A percentile compares a stretch with the other conserved stretches of the same genome.
Evolutionary conservation across 2,329 filamentous ascomycete species (phyloP).

Genomic region (Raffaelea ambrosiae): DNA sequence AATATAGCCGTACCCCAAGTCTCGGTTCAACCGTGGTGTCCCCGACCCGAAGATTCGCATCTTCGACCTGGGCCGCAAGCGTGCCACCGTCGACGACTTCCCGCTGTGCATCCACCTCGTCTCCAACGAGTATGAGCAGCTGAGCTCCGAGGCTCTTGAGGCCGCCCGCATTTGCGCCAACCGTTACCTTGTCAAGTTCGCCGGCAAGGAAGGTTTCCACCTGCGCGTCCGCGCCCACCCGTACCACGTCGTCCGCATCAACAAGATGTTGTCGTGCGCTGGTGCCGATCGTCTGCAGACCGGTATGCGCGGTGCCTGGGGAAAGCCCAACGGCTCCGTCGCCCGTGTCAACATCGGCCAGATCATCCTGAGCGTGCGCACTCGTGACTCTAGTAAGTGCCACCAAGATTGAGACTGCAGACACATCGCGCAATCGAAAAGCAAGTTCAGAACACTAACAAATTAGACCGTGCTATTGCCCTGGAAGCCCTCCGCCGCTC

Average conservation of each 20-base stretch:
- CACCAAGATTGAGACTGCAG: too few species aligned
- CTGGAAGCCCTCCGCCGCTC: conserved; percentile 98
- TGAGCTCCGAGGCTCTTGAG: conserved; percentile 98
- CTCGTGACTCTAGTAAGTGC: conserved; percentile 77
- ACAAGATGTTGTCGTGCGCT: conserved; percentile 99
- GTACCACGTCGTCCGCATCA: conserved; percentile 99
- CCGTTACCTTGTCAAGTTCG: conserved; percentile 64
- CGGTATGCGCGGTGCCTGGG: conserved; percentile 99
- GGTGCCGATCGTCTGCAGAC: conserved; percentile 99
- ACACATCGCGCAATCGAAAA: too few species aligned
- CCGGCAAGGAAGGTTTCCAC: conserved; percentile 68
- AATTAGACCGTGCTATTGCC: conserved; percentile 72
- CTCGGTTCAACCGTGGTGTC: conserved; percentile 99
- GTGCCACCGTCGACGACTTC: conserved; percentile 98
- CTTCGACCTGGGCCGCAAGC: conserved; percentile 98
- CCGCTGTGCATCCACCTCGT: conserved; percentile 98
- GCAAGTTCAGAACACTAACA: too few species aligned
- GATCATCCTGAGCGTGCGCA: conserved; percentile 95
- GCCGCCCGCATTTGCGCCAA: conserved; percentile 99
- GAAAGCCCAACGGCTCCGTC: conserved; percentile 97
- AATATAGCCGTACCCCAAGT: conserved; percentile 89
- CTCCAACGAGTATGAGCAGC: conserved; percentile 99
- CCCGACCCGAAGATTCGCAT: conserved; percentile 80
- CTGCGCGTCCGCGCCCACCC: conserved; percentile 83
- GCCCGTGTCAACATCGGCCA: conserved; percentile 99